A percentile compares a stretch with the other conserved stretches of the same genome.
phyloP scores from a whole-genome alignment of 2,329 filamentous ascomycete genomes.

The Raffaelea albimanens region DNA sequence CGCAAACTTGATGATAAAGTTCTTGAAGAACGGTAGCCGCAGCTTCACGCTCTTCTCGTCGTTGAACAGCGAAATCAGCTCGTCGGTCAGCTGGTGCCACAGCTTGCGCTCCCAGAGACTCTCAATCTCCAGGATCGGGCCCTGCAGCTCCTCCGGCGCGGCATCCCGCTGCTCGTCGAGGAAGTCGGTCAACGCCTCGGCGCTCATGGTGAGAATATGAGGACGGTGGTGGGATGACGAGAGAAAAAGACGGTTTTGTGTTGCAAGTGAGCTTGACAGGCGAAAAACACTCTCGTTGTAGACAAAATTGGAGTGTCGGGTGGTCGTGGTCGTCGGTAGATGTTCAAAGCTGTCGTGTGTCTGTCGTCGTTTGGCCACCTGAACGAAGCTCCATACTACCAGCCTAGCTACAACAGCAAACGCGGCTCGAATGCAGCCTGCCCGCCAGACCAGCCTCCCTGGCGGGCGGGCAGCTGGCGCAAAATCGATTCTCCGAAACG shows the following conservation, averaged over 20 bases:
- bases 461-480: not conserved
- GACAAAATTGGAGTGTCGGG: too few relatives aligned
- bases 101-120: conserved; percentile 97
- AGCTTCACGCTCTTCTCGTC: conserved; percentile 71
- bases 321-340: too few relatives aligned
- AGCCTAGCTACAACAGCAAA: conserved; percentile 11
- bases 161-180: conserved; percentile 81
- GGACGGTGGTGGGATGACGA: not conserved
- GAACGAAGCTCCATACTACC: too few relatives aligned
- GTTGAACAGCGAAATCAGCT: conserved; percentile 80
- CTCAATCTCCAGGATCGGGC: conserved; percentile 84
- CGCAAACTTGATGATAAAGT: conserved; percentile 90
- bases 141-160: conserved; percentile 79
- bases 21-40: conserved; percentile 83
- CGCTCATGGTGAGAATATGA: conserved; percentile 51
- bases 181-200: conserved; percentile 84
- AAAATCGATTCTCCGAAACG: conserved; percentile 9
- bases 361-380: too few relatives aligned
- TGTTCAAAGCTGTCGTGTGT: too few relatives aligned
- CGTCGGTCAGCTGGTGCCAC: conserved; percentile 96
- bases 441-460: not conserved
- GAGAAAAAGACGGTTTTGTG: conserved; percentile 1
- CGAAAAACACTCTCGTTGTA: too few relatives aligned
- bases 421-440: conserved; percentile 35
- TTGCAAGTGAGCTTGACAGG: too few relatives aligned